phyloP scores from a whole-genome alignment of 768 basidiomycete genomes.

The Amanita inopinata region DNA sequence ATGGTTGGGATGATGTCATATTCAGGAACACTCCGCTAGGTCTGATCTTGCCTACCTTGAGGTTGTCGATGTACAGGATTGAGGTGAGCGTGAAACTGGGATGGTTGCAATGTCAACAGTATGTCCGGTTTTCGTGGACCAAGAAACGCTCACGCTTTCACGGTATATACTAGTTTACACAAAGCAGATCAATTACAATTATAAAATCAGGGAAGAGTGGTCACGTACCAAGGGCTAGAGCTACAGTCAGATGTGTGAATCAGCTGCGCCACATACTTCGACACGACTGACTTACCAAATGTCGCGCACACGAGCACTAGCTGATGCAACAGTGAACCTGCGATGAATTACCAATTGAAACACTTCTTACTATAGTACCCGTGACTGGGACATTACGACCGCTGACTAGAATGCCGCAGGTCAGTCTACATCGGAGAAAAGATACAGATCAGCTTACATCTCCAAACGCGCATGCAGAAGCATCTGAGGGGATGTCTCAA shows the following conservation, averaged over 20 bases:
- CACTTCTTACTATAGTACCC: conserved; percentile 32
- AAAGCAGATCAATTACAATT: conserved; percentile 2
- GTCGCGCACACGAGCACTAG: conserved; percentile 30
- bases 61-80: not conserved
- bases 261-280: not conserved
- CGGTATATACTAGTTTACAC: conserved; percentile 37
- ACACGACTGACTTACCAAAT: conserved; percentile 26
- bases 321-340: conserved; percentile 18
- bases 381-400: conserved; percentile 39
- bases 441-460: conserved; percentile 29
- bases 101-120: conserved; percentile 23
- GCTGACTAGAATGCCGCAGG: conserved; percentile 33
- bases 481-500: conserved; percentile 22
- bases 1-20: not conserved
- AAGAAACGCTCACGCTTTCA: conserved; percentile 30
- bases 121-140: not conserved
- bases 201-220: not conserved
- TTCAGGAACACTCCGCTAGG: not conserved
- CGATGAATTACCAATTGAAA: not conserved
- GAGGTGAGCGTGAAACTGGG: not conserved
- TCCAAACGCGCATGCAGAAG: conserved; percentile 53
- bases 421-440: conserved; percentile 2
- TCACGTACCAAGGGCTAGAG: conserved; percentile 27
- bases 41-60: not conserved
- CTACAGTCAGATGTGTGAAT: conserved; percentile 13